Conservation (phyloP, 2,329 filamentous ascomycete species). For the Pseudopyricularia cyperi region DNA sequence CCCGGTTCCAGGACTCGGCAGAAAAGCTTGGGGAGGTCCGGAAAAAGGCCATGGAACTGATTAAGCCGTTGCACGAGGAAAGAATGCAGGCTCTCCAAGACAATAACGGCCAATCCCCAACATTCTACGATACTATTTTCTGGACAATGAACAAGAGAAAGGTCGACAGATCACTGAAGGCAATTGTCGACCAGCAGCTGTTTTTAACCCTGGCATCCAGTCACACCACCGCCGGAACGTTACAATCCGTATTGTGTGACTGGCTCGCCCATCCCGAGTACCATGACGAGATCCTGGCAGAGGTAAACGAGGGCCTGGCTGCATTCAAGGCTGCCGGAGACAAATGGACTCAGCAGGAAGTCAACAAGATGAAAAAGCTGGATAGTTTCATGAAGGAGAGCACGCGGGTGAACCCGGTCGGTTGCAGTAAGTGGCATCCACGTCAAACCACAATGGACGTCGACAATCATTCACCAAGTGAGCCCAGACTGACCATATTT, state of each 20-base stretch:
- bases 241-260: conserved; percentile 25
- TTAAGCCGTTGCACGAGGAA: neutral
- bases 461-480: too few species aligned
- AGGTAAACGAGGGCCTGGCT: conserved; percentile 17
- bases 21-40: neutral
- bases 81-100: neutral
- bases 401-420: conserved; percentile 15
- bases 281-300: conserved; percentile 35
- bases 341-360: conserved; percentile 10
- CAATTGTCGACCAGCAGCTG: neutral
- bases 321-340: conserved; percentile 9
- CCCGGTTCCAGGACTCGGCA: neutral
- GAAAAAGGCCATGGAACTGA: neutral
- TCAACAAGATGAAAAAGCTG: conserved; percentile 17
- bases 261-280: conserved; percentile 36
- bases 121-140: neutral
- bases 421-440: conserved; percentile 1
- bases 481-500: too few species aligned
- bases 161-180: neutral
- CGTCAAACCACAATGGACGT: too few species aligned
- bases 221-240: conserved; percentile 10
- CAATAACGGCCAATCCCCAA: neutral
- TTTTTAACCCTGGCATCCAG: conserved; percentile 14
- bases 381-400: conserved; percentile 23
- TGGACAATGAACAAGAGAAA: neutral